Evolutionary conservation across 768 basidiomycete genomes (phyloP).

Genomic region (Pulveroboletus sp.): DNA sequence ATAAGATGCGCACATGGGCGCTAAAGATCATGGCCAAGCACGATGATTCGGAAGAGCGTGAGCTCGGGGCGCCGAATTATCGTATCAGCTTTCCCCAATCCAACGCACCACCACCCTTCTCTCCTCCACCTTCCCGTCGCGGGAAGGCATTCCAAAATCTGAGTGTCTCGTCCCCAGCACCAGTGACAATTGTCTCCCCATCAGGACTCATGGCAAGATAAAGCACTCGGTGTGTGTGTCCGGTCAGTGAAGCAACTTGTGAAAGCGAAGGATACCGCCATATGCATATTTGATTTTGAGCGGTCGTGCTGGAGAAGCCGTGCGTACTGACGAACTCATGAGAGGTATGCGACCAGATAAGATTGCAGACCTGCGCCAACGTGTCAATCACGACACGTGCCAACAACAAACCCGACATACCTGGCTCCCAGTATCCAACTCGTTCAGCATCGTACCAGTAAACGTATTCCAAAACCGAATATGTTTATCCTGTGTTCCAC

Average conservation of each 20-base stretch:
- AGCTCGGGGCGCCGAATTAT: slow-evolving; percentile 16
- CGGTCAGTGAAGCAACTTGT: slow-evolving; percentile 92
- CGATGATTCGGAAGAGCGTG: neutral
- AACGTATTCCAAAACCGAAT: slow-evolving; percentile 96
- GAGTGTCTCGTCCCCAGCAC: slow-evolving; percentile 95
- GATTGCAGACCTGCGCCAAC: slow-evolving; percentile 81
- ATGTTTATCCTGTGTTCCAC: slow-evolving; percentile 98
- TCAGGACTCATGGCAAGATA: slow-evolving; percentile 98
- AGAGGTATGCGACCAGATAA: slow-evolving; percentile 93
- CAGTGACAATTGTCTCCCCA: slow-evolving; percentile 96
- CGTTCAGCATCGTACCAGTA: slow-evolving; percentile 78
- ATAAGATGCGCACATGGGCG: slow-evolving; percentile 1
- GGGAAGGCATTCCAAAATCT: slow-evolving; percentile 98
- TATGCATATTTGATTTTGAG: slow-evolving; percentile 94
- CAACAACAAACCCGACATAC: slow-evolving; percentile 34
- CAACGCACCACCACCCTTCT: slow-evolving; percentile 36
- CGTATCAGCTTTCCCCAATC: slow-evolving; percentile 52
- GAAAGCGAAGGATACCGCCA: slow-evolving; percentile 92
- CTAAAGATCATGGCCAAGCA: neutral
- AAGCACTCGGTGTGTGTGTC: slow-evolving; percentile 91
- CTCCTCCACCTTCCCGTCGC: slow-evolving; percentile 48
- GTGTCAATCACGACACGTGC: slow-evolving; percentile 2
- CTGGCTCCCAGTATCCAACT: slow-evolving; percentile 94
- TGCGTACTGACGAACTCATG: slow-evolving; percentile 98
- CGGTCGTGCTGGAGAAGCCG: slow-evolving; percentile 88